A percentile compares a stretch with the other conserved stretches of the same genome.
Conservation (phyloP, 1,284 basidiomycete species). For the Leccinum pachyderme region DNA sequence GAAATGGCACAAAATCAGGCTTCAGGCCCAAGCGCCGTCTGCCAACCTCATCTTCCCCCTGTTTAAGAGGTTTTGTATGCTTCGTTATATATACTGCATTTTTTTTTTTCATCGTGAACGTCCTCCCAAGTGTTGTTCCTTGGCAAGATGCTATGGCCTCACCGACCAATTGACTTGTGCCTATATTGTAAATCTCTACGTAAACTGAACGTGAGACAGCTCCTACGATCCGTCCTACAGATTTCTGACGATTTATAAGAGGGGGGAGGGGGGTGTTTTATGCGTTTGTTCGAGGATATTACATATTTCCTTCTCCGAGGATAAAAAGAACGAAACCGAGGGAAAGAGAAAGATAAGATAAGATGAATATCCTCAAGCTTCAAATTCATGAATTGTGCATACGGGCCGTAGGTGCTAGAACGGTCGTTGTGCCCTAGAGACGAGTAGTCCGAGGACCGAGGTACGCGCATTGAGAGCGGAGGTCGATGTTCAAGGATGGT, state of each 20-base stretch:
- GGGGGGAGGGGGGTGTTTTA: not conserved
- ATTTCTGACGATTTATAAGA: not conserved
- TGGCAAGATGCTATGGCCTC: too few species aligned
- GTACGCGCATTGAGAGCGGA: not conserved
- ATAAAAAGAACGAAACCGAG: not conserved
- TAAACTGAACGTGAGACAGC: not conserved
- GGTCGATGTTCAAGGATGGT: not conserved
- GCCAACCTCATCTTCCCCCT: not conserved
- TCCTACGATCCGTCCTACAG: not conserved
- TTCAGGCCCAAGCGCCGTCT: not conserved
- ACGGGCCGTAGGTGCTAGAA: not conserved
- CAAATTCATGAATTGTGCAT: not conserved
- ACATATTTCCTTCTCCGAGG: not conserved
- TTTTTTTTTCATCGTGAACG: too few species aligned
- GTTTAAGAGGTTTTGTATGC: not conserved
- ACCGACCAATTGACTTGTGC: too few species aligned
- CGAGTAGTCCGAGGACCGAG: not conserved
- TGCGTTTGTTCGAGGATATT: not conserved
- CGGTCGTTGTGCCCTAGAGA: not conserved
- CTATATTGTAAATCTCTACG: not conserved
- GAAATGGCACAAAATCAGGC: not conserved
- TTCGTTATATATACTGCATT: not conserved
- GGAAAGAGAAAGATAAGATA: not conserved
- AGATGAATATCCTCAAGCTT: not conserved
- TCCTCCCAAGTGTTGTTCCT: too few species aligned